Evolutionary conservation across 495 filamentous ascomycete species (phyloP).

Genomic region (Xylaria longipes): DNA sequence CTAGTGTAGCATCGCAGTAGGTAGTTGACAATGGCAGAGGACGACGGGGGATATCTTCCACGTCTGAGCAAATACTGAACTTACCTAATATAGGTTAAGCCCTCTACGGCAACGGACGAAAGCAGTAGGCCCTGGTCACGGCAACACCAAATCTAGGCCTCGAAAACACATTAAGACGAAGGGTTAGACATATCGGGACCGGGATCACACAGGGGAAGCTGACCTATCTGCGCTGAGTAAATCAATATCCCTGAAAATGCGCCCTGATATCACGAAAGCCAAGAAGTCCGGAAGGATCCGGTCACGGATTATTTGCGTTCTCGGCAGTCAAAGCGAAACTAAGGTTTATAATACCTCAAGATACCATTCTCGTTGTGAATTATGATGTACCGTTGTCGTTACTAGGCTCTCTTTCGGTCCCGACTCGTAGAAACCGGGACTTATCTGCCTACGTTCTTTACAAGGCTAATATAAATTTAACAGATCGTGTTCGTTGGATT

Average conservation of each 20-base stretch:
- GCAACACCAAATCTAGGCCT: not conserved
- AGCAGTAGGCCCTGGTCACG: not conserved
- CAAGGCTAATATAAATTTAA: not conserved
- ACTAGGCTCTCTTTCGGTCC: not conserved
- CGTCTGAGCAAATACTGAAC: not conserved
- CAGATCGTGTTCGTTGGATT: not conserved
- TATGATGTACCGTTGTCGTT: not conserved
- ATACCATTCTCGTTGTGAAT: not conserved
- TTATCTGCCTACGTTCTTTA: not conserved
- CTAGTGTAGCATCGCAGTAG: conserved; percentile 15
- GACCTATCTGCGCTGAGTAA: not conserved
- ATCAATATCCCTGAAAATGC: not conserved
- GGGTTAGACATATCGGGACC: not conserved
- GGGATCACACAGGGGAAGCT: not conserved
- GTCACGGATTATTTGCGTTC: not conserved
- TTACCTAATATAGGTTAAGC: not conserved
- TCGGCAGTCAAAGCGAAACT: not conserved
- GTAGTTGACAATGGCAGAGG: not conserved
- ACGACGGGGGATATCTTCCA: not conserved
- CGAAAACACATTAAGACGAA: not conserved
- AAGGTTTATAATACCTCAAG: not conserved
- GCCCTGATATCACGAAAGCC: not conserved
- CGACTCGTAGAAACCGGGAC: not conserved
- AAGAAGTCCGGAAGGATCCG: not conserved
- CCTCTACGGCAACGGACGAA: not conserved